Conservation (phyloP, 2,329 filamentous ascomycete species). For the Chaetomiaceae sp. region DNA sequence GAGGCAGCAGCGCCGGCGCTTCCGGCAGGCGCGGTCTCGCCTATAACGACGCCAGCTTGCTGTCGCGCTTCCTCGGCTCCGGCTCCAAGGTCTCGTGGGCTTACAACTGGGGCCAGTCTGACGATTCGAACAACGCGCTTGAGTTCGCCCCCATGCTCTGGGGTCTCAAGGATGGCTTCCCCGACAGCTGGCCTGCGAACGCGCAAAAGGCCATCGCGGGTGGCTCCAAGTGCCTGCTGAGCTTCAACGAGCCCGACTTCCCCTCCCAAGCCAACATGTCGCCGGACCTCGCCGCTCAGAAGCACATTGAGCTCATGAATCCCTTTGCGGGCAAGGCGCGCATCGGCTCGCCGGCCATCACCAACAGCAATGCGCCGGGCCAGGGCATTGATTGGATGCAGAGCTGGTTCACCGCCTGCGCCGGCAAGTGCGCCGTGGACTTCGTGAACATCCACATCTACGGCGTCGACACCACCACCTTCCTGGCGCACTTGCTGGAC, state of each 20-base stretch:
- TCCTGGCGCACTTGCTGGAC: constrained; percentile 48
- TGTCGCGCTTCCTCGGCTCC: constrained; percentile 42
- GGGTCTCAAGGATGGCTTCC: constrained; percentile 42
- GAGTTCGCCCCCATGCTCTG: constrained; percentile 64
- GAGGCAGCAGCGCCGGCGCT: constrained; percentile 14
- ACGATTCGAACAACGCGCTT: constrained; percentile 39
- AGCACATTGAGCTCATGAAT: constrained; percentile 50
- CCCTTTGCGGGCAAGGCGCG: constrained; percentile 46
- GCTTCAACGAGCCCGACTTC: constrained; percentile 69
- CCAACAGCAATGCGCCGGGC: constrained; percentile 46
- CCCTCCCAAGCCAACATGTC: constrained; percentile 52
- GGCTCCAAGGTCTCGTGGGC: constrained; percentile 48
- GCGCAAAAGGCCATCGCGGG: constrained; percentile 45
- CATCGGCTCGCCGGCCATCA: constrained; percentile 55
- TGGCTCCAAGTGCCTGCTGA: constrained; percentile 53
- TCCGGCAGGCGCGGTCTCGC: constrained; percentile 57
- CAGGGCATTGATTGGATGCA: constrained; percentile 52
- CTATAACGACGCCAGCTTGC: constrained; percentile 55
- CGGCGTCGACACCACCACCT: constrained; percentile 40
- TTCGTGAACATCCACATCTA: constrained; percentile 63
- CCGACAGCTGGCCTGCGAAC: constrained; percentile 43
- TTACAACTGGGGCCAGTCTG: constrained; percentile 60
- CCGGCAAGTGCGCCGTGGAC: constrained; percentile 47
- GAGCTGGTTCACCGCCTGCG: constrained; percentile 47
- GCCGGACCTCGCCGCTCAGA: constrained; percentile 44